Base-by-base conservation (phyloP, 306 rosid genomes). In the Biancaea sappan region DNA sequence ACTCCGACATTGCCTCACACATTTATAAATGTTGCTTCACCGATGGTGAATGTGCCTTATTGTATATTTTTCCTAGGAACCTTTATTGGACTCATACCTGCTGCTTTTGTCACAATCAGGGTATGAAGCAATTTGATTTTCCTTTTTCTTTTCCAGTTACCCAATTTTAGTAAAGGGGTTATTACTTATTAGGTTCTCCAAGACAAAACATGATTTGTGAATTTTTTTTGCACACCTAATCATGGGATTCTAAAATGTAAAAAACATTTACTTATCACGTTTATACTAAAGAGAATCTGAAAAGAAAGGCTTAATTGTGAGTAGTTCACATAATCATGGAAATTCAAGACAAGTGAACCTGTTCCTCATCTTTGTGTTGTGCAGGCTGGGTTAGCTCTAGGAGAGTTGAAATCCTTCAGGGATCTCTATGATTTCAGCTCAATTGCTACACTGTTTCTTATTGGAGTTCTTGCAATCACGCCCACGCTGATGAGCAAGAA, bases 371-470 rank as follows among this genome's bases (percentile, higher is more conserved):
- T 62, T 41, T 41, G 1, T 69, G 6, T 62, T 56, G 29, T 68
- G 77, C 84, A 93, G 98, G 98, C 97, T 34, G 98, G 98, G 72
- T 69, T 93, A 65, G 83, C 97, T 31, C 96, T 93, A 29, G 98
- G 97, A 77, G 96, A 93, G 66, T 76, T 93, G 63, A 81, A 77
- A 47, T 91, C 97, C n/a, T 19, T 93, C 26, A 93, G 92, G 8
- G 97, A 93, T 83, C 97, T 93, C 35, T 91, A 93, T 53, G 98
- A 93, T 84, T 89, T 91, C 92, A 88, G 85, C 71, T 93, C 97
- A 29, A 78, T 91, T 50, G 98, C 98, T 8, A 93, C 98, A 0
- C 65, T 93, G 69, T 91, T 91, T 82, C 72, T 91, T 80, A 93
- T 93, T 10, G 98, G 98, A 41, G 16, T 89, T 31, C 89, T 91